Evolutionary conservation across 1,284 basidiomycete species (phyloP).

Genomic region (Sporisorium sorghi): DNA sequence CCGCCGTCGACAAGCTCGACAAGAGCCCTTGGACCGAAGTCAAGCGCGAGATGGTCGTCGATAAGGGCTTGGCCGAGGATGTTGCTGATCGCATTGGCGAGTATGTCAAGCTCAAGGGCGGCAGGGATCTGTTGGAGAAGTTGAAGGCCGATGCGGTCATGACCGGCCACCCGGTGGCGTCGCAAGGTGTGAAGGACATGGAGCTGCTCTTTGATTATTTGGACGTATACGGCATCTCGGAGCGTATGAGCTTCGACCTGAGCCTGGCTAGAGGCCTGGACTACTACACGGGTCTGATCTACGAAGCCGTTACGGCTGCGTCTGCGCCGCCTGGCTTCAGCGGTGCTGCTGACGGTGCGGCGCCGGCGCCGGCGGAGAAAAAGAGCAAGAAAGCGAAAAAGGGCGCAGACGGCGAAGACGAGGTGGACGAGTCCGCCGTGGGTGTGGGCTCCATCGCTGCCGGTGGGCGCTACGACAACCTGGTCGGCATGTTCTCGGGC

Average conservation of each 20-base stretch:
- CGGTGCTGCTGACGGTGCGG: slow-evolving; percentile 61
- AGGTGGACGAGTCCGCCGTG: slow-evolving; percentile 89
- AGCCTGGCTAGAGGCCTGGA: slow-evolving; percentile 95
- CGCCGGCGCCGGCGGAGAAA: slow-evolving; percentile 58
- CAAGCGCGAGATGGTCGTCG: slow-evolving; percentile 93
- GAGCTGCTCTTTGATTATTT: slow-evolving; percentile 85
- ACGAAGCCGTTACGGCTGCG: slow-evolving; percentile 92
- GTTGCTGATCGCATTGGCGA: slow-evolving; percentile 94
- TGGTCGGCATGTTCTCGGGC: slow-evolving; percentile 92
- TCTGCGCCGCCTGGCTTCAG: slow-evolving; percentile 87
- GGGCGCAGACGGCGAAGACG: slow-evolving; percentile 75
- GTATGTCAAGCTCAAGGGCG: slow-evolving; percentile 89
- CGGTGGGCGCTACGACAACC: slow-evolving; percentile 94
- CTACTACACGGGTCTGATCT: slow-evolving; percentile 99
- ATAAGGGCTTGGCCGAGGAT: slow-evolving; percentile 87
- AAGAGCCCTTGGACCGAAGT: slow-evolving; percentile 92
- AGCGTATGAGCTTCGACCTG: slow-evolving; percentile 88
- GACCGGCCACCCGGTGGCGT: slow-evolving; percentile 78
- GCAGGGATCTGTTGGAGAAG: slow-evolving; percentile 80
- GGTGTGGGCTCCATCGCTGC: slow-evolving; percentile 98
- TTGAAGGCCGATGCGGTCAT: slow-evolving; percentile 79
- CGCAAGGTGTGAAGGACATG: slow-evolving; percentile 92
- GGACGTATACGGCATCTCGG: slow-evolving; percentile 81
- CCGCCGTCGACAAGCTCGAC: slow-evolving; percentile 98
- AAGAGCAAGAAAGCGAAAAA: slow-evolving; percentile 72